Base-by-base conservation (phyloP, 192 early-diverging fungal genomes). In the Entomortierella lignicola region DNA sequence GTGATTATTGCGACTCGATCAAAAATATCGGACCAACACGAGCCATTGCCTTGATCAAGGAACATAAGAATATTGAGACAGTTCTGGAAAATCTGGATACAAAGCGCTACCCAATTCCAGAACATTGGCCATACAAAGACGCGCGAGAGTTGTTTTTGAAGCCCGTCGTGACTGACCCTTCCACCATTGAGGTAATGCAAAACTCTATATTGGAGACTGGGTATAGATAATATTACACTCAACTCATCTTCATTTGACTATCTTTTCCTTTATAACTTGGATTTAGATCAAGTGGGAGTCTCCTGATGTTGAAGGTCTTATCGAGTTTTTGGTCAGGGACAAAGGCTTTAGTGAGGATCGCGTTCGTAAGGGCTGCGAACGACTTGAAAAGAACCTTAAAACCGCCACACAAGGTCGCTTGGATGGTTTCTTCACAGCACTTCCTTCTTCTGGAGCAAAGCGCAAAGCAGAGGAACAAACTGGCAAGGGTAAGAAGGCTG, bases 321-420 rank as follows among this genome's bases (percentile, higher is more conserved):
- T 98, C 11, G 84, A 93, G 29, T 98, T 93, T 69, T 84, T 99
- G 63, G 95, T 96, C 17, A 80, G 89, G n/a, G 96, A 99, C 71
- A 99, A 98, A 85, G 94, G 93, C 62, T 99, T 99, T 85, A 94
- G 85, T 69, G 96, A 98, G 83, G 97, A 98, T 32, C 89, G 97
- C 37, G 91, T 99, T 25, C 87, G 95, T 1, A 90, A 89, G 57
- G 91, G 88, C 12, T 88, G 90, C 6, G 89, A 93, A 42, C 97
- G 96, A 73, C 84, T 99, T 31, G 70, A 86, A 18, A 95, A 95
- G 83, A 86, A 91, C 23, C 57, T 88, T 18, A 92, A 90, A 29
- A 86, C 86, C 21, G 92, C 91, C n/a, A 93, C 92, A 25, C 98
- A 99, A 82, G 96, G 92, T 53, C 87, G 98, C 25, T 83, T 99